Evolutionary conservation across 139 green algal genomes (phyloP), one percentile per base, ranked within the genome.

Genomic region (Volvox reticuliferus): DNA sequence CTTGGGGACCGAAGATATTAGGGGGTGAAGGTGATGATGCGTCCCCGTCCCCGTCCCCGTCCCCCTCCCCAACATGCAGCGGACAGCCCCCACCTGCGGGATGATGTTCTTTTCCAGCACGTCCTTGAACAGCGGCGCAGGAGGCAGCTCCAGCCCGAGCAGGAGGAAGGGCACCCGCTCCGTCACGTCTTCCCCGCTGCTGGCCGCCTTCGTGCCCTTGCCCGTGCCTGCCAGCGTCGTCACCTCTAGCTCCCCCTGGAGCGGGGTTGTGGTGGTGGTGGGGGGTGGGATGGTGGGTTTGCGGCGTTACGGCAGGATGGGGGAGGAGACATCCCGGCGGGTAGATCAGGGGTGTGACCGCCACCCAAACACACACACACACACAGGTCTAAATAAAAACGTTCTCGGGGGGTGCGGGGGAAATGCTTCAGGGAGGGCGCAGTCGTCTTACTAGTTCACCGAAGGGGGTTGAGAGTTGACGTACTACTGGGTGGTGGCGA

Each of bases 61-160:
- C 85, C 28, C 26, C 36, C 68, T n/a, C 65, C 21, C 21, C 65
- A 73, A 9, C 24, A 16, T 12, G 65, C 65, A 5, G 44, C 44
- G 44, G 5, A 55, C 44, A 12, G 65, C 16, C 12, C 62, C 21
- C 37, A 98, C 97, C 96, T 99, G 98, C n/a, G 98, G 98, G 87
- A 99, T 99, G 95, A 98, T 99, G 93, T 99, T 98, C 91, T 98
- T 98, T 89, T 99, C 97, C 93, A 99, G 89, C 1, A 95, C 95
- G 91, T 99, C 98, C 93, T 99, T 98, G 95, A 99, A 99, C 35
- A 99, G 95, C n/a, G 98, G 98, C 12, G 98, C 94, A 2, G 97
- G 92, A 12, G 98, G 98, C 69, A 99, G 95, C 93, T 99, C 98
- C 85, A 99, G 88, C 13, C 93, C 95, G 68, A 99, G 95, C 94